These are phyloP conservation scores for Huntiella bhutanensis DNA, from an alignment of 2,329 filamentous ascomycete genomes.

Conservation along the genomic window DNA sequence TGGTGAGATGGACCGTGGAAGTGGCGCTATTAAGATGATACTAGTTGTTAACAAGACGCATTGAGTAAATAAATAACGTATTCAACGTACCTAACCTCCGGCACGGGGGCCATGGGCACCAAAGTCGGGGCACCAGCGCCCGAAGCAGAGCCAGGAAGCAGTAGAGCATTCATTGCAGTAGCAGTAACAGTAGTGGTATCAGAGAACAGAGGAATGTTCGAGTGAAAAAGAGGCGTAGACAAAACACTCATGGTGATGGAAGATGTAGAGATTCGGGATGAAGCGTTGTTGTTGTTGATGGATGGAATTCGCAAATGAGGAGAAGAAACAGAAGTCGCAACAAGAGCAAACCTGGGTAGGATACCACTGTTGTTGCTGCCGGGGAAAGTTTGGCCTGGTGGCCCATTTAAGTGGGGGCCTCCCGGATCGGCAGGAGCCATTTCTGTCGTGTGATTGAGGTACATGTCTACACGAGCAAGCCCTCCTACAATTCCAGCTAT, in stretches of 20 bases:
- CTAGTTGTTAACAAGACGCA: not conserved
- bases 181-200: slow-evolving; percentile 4
- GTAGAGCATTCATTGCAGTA: slow-evolving; percentile 7
- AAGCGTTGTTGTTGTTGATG: not conserved
- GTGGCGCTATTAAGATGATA: too few species aligned
- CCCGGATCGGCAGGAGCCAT: slow-evolving; percentile 1
- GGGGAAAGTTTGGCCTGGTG: not conserved
- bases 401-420: slow-evolving; percentile 1
- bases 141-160: slow-evolving; percentile 6
- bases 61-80: not conserved
- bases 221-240: not conserved
- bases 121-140: not conserved
- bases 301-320: not conserved
- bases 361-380: not conserved
- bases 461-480: slow-evolving; percentile 3
- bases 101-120: not conserved
- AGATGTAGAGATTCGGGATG: not conserved
- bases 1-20: too few species aligned
- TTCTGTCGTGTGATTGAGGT: slow-evolving; percentile 1
- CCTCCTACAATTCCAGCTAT: slow-evolving; percentile 4
- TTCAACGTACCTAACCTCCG: slow-evolving; percentile 5
- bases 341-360: not conserved
- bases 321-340: slow-evolving; percentile 2
- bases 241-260: not conserved
- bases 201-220: not conserved